Percentiles rank a stretch among this genome's conserved stretches.
phyloP scores from a whole-genome alignment of 805 yeast species.

The Monosporozyma solicola region DNA sequence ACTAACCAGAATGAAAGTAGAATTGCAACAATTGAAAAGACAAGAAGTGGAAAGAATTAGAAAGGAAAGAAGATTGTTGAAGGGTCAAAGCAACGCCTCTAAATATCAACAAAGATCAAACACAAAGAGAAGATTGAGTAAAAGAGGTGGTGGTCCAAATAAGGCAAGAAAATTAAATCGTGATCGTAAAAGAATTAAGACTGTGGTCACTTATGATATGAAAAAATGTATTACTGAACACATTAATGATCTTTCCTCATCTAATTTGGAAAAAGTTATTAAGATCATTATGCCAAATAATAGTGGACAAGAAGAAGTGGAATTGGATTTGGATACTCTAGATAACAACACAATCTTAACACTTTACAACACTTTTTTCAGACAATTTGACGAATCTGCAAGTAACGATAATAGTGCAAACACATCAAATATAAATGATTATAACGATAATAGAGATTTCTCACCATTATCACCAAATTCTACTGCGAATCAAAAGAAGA shows the following conservation, averaged over 20 bases:
- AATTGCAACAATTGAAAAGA: constrained; percentile 71
- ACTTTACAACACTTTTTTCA: constrained; percentile 74
- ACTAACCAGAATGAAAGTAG: constrained; percentile 73
- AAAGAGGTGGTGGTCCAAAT: constrained; percentile 7
- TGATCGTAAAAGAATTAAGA: constrained; percentile 21
- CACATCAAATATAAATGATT: constrained; percentile 4
- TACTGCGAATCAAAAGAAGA: constrained; percentile 22
- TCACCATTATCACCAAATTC: constrained; percentile 24
- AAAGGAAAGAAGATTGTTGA: constrained; percentile 43
- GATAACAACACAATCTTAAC: constrained; percentile 77
- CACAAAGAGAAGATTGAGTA: constrained; percentile 29
- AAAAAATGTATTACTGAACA: constrained; percentile 86
- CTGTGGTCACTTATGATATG: constrained; percentile 85
- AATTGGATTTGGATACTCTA: constrained; percentile 88
- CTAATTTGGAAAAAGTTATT: constrained; percentile 73
- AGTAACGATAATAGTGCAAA: constrained; percentile 29
- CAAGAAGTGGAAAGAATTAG: constrained; percentile 61
- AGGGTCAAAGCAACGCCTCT: constrained; percentile 27
- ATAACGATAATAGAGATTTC: constrained; percentile 7
- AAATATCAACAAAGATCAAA: constrained; percentile 23
- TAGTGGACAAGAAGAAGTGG: constrained; percentile 79
- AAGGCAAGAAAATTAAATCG: constrained; percentile 9
- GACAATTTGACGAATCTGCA: constrained; percentile 29
- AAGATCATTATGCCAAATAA: constrained; percentile 65
- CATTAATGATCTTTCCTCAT: constrained; percentile 67